Evolutionary conservation across 208 protist species (phyloP), one percentile per base, ranked within the genome.

Genomic region (Novymonas esmeraldas): DNA sequence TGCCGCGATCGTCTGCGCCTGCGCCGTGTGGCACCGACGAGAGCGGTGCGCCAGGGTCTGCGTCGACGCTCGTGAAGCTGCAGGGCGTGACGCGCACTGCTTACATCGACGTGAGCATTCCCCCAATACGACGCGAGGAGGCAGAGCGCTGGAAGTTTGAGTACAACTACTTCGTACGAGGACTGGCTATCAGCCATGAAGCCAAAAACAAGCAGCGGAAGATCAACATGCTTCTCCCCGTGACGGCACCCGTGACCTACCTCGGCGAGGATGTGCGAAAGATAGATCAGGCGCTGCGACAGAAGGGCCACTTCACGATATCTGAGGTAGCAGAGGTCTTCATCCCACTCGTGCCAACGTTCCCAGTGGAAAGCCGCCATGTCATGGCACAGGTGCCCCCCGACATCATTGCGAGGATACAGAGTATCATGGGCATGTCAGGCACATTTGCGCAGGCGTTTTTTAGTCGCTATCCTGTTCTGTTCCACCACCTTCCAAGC

Each of bases 311-410:
- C 28, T 93, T 84, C 58, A 81, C 87, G 0, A 73, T 77, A 0
- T 91, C 85, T 10, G 86, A 96, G 55, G 73, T 96, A 5, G 88
- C 88, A 9, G 74, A 91, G 28, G 88, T 76, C 3, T 81, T 96
- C 64, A 75, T 96, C 26, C 71, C 70, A 18, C 74, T 88, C 14
- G 80, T 83, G 0, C 91, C 91, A 0, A 93, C 87, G 10, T 96
- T 87, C 72, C 86, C 78, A 50, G 88, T 96, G 11, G 88, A 96
- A 39, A 66, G 64, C 9, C 76, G 85, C 0, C 66, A 85, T 44
- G 73, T 94, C 11, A 58, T 92, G 16, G 51, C 64, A 7, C 46
- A 52, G 1, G 39, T 94, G 26, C 79, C 88, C 5, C 73, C 78
- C 1, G 59, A 82, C n/a, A 41, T 94, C 0, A 9, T 76, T 9